Conservation (phyloP, 352 stramenopile genomes). For the Globisporangium ultimum region DNA sequence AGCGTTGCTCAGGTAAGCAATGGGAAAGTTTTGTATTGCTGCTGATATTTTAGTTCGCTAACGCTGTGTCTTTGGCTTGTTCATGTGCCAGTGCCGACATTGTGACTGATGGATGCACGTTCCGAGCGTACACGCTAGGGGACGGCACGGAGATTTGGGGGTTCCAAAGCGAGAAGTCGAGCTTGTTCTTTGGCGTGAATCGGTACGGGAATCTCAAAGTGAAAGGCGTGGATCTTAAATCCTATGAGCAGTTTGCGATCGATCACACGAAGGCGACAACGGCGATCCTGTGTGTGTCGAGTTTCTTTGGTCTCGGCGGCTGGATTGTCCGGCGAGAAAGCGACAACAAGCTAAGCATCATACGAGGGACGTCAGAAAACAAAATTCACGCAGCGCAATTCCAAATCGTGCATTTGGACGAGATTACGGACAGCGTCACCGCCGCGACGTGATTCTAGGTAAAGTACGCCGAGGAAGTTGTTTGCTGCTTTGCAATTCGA, state of each 20-base stretch:
- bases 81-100: slow-evolving; percentile 48
- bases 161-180: slow-evolving; percentile 70
- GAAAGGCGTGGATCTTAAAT: slow-evolving; percentile 49
- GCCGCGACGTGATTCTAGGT: not conserved
- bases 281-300: slow-evolving; percentile 59
- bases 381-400: slow-evolving; percentile 55
- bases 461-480: no score
- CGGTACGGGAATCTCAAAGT: slow-evolving; percentile 67
- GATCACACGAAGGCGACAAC: slow-evolving; percentile 41
- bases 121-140: slow-evolving; percentile 71
- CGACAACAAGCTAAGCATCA: slow-evolving; percentile 35
- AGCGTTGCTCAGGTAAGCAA: slow-evolving; percentile 40
- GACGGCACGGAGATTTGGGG: slow-evolving; percentile 78
- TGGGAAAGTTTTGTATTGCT: not conserved
- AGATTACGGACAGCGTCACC: slow-evolving; percentile 7
- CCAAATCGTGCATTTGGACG: slow-evolving; percentile 53
- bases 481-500: no score
- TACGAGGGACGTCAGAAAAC: slow-evolving; percentile 64
- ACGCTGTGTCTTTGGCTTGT: not conserved
- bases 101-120: slow-evolving; percentile 55
- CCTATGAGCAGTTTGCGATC: slow-evolving; percentile 77
- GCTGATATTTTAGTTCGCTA: not conserved
- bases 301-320: slow-evolving; percentile 68
- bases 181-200: slow-evolving; percentile 69
- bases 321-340: slow-evolving; percentile 40